These are phyloP conservation scores for Sporobolomyces pararoseus DNA, from an alignment of 768 basidiomycete species.

Conservation along the genomic window DNA sequence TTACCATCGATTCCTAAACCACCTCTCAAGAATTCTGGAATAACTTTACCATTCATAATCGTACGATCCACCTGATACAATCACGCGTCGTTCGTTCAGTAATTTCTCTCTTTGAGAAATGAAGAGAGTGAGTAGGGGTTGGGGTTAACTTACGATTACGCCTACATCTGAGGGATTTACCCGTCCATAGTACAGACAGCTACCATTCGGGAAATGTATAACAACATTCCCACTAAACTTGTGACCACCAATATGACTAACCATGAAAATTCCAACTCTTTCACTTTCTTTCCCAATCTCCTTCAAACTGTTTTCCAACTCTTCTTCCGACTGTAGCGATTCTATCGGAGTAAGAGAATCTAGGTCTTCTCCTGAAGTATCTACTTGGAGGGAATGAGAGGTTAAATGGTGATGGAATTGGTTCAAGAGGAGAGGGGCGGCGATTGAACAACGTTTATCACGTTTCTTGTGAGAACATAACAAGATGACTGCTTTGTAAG, in stretches of 20 bases:
- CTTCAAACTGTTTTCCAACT: slow-evolving; percentile 55
- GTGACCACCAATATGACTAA: slow-evolving; percentile 90
- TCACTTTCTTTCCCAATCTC: slow-evolving; percentile 56
- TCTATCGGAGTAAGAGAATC: slow-evolving; percentile 58
- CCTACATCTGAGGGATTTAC: slow-evolving; percentile 85
- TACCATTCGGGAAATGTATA: slow-evolving; percentile 46
- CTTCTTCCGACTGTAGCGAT: no score
- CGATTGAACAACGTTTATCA: slow-evolving; percentile 83
- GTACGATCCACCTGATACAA: slow-evolving; percentile 61
- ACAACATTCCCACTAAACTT: slow-evolving; percentile 50
- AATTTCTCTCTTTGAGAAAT: neutral
- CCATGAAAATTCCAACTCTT: slow-evolving; percentile 75
- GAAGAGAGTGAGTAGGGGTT: slow-evolving; percentile 4
- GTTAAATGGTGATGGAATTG: slow-evolving; percentile 45
- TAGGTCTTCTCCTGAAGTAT: slow-evolving; percentile 47
- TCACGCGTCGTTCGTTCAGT: slow-evolving; percentile 4
- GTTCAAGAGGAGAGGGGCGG: slow-evolving; percentile 43
- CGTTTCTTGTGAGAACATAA: slow-evolving; percentile 90
- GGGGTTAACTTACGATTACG: slow-evolving; percentile 59
- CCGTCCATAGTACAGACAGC: slow-evolving; percentile 88
- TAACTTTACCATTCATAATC: slow-evolving; percentile 73
- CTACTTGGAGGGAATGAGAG: slow-evolving; percentile 30
- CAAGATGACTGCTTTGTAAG: slow-evolving; percentile 83
- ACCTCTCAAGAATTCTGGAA: slow-evolving; percentile 79
- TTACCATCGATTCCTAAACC: slow-evolving; percentile 64